A percentile compares a stretch with the other conserved stretches of the same genome.
Evolutionary conservation across 192 early-diverging fungal species (phyloP).

Genomic region (Phlyctochytrium planicorne): DNA sequence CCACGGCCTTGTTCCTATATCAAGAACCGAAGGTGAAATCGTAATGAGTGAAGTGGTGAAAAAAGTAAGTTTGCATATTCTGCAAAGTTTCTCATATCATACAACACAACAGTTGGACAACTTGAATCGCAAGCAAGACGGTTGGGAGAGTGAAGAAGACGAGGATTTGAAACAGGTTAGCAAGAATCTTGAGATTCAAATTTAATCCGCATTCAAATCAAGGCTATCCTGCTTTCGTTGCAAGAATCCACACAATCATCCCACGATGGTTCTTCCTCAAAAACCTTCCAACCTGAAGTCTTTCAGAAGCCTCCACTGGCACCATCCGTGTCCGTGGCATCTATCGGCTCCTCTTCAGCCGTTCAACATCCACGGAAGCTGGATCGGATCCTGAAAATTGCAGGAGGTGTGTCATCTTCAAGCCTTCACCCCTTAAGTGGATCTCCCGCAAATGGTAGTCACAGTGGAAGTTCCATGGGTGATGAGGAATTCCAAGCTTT

Average conservation of each 20-base stretch:
- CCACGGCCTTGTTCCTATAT: not conserved
- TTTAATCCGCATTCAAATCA: not conserved
- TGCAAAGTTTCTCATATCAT: not conserved
- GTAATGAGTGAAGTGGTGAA: not conserved
- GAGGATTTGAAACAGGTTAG: not conserved
- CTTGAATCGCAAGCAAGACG: no score
- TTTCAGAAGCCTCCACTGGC: not conserved
- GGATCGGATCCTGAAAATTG: slow-evolving; percentile 1
- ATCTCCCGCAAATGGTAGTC: not conserved
- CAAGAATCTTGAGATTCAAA: not conserved
- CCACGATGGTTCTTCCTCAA: not conserved
- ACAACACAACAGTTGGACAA: not conserved
- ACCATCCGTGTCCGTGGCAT: not conserved
- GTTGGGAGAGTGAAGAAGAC: not conserved
- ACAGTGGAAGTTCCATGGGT: not conserved
- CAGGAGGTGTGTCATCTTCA: not conserved
- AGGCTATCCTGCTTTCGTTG: not conserved
- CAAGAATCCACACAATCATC: not conserved
- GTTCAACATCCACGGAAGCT: not conserved
- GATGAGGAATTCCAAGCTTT: slow-evolving; percentile 4
- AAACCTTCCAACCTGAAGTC: not conserved
- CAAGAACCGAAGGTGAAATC: not conserved
- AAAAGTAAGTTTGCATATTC: not conserved
- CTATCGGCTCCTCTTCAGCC: slow-evolving; percentile 1
- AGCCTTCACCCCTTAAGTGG: not conserved